Evolutionary conservation across 176 grass and related monocot species (phyloP), one percentile per base, ranked within the genome.

Genomic region (Thinopyrum elongatum): DNA sequence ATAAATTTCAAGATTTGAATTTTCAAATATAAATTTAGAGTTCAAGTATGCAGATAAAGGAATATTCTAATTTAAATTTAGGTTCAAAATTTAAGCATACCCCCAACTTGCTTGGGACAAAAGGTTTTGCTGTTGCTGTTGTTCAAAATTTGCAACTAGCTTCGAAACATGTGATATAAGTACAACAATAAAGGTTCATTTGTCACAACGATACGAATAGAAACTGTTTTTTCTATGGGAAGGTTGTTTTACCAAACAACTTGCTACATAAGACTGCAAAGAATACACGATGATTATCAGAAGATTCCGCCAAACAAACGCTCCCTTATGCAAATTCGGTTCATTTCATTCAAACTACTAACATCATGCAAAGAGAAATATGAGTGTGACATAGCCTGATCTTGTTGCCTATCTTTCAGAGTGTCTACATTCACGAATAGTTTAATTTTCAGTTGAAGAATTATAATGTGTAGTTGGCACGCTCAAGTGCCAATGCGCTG

Each of bases 231-330:
- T 9, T 19, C 65, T 67, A 67, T 5, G 7, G 22, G 22, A 25
- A 41, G 70, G 70, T 41, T 73, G 22, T 41, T 73, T 26, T 25
- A 73, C 12, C 70, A 73, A 73, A 72, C 68, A 70, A 71, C 69
- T 42, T 25, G 10, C 25, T 42, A 5, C 1, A 15, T 42, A 23
- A 73, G n/a, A 16, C n/a, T 44, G 13, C 16, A 57, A 57, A 74
- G 23, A 39, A 74, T 76, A 33, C 72, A 51, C 15, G 10, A 16
- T 75, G 17, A 29, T 51, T 19, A 14, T 51, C 8, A 30, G 7
- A 75, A 75, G 72, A 49, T 75, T 74, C 26, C 4, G 25, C 66
- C 66, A n/a, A 36, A 17, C 66, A n/a, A 35, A n/a, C 66, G 19
- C 2, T 0, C 8, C 35, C 21, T 36, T 71, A 13, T 6, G 68